phyloP scores from a whole-genome alignment of 78 protist genomes.

The Isochrysis galbana region DNA sequence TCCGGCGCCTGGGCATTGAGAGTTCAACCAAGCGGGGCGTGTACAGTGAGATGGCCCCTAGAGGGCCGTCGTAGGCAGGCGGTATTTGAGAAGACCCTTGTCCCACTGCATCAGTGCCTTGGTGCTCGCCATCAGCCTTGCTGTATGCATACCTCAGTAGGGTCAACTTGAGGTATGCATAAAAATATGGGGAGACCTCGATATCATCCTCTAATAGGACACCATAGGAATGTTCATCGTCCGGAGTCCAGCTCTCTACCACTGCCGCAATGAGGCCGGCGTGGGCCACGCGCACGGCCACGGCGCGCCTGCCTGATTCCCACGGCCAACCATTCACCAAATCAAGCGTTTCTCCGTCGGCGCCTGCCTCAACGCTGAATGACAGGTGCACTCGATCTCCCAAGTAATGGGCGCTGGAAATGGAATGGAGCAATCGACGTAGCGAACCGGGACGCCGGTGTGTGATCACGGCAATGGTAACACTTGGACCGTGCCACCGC shows the following conservation, averaged over 20 bases:
- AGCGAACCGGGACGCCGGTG: background rate
- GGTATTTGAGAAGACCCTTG: too few species aligned
- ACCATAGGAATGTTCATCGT: background rate
- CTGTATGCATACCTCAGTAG: background rate
- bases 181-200: constrained; percentile 31
- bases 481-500: background rate
- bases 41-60: constrained; percentile 24
- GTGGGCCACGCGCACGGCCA: background rate
- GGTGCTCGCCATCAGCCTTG: too few species aligned
- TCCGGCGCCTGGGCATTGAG: background rate
- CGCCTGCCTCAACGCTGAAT: background rate
- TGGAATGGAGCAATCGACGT: background rate
- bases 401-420: background rate
- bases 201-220: constrained; percentile 47
- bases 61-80: too few species aligned
- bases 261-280: constrained; percentile 27
- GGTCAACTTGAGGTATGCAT: background rate
- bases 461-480: background rate
- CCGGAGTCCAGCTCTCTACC: constrained; percentile 24
- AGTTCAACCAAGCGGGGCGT: constrained; percentile 14
- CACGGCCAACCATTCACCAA: background rate
- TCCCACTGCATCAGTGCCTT: too few species aligned
- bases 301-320: constrained; percentile 25
- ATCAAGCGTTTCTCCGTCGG: background rate
- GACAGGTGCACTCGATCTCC: background rate